phyloP scores from a whole-genome alignment of 108 stramenopile genomes.

The Nannochloropsis gaditana region DNA sequence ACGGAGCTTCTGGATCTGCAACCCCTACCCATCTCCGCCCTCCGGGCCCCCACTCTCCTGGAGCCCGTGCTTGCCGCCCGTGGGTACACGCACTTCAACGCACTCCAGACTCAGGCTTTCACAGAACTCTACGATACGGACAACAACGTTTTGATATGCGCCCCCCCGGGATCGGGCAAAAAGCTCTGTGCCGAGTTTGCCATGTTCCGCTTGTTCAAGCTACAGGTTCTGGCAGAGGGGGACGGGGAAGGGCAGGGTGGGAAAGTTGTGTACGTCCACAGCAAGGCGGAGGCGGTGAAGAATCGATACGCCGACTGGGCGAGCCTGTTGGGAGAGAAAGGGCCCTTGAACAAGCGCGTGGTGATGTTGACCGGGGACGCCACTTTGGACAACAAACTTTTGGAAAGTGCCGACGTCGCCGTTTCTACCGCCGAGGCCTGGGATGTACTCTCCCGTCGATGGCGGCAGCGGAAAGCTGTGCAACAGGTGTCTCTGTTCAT shows the following conservation, averaged over 20 bases:
- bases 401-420: constrained; percentile 66
- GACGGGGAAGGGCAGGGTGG: neutral
- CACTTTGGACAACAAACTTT: constrained; percentile 71
- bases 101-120: constrained; percentile 95
- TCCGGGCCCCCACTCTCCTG: constrained; percentile 67
- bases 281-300: constrained; percentile 58
- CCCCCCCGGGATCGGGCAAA: constrained; percentile 88
- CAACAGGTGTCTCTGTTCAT: constrained; percentile 79
- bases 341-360: constrained; percentile 54
- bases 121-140: constrained; percentile 84
- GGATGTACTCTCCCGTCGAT: constrained; percentile 83
- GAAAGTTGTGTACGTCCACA: neutral
- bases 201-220: constrained; percentile 74
- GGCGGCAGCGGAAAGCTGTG: constrained; percentile 89
- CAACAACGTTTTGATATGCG: constrained; percentile 83
- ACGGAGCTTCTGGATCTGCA: constrained; percentile 94
- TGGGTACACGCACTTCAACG: constrained; percentile 71
- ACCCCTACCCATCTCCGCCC: constrained; percentile 73
- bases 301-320: constrained; percentile 67
- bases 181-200: constrained; percentile 85
- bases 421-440: constrained; percentile 76
- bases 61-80: constrained; percentile 50
- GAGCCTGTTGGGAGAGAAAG: constrained; percentile 63
- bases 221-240: constrained; percentile 33
- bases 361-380: constrained; percentile 84